Conservation (phyloP, 352 stramenopile species). For the Globisporangium splendens region DNA sequence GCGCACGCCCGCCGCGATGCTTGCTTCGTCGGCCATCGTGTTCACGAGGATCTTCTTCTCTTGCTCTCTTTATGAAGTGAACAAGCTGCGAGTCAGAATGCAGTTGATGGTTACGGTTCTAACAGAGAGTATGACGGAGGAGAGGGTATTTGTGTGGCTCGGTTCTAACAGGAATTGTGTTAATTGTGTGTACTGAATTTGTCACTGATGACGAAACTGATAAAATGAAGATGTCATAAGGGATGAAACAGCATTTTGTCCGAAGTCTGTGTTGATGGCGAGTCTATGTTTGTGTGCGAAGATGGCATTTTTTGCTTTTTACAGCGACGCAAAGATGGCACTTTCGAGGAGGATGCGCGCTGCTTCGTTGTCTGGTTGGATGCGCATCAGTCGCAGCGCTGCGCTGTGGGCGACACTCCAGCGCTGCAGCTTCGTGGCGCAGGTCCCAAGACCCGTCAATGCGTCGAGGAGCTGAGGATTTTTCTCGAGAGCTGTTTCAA, state of each 20-base stretch:
- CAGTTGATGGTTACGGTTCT: background rate
- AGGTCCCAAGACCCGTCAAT: conserved; percentile 69
- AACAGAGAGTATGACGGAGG: too few relatives aligned
- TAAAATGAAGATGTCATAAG: too few relatives aligned
- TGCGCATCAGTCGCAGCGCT: conserved; percentile 43
- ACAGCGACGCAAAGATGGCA: conserved; percentile 50
- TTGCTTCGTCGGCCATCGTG: conserved; percentile 58
- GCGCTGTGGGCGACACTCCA: conserved; percentile 60
- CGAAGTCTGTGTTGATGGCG: too few relatives aligned
- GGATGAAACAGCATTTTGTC: too few relatives aligned
- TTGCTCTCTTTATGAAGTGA: background rate
- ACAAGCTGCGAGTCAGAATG: background rate
- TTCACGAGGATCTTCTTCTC: background rate
- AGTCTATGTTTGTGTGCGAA: too few relatives aligned
- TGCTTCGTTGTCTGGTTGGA: conserved; percentile 69
- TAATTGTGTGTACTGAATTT: too few relatives aligned
- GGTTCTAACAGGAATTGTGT: too few relatives aligned
- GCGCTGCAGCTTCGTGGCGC: conserved; percentile 57
- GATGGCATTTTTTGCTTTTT: conserved; percentile 8
- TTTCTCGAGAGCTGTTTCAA: conserved; percentile 53
- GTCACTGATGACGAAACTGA: too few relatives aligned
- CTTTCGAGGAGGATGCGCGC: conserved; percentile 63
- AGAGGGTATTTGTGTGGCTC: too few relatives aligned
- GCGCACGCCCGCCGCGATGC: conserved; percentile 51
- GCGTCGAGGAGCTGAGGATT: conserved; percentile 75